Base-by-base conservation (phyloP, 75 land plant genomes). In the Selaginella tamariscina region DNA sequence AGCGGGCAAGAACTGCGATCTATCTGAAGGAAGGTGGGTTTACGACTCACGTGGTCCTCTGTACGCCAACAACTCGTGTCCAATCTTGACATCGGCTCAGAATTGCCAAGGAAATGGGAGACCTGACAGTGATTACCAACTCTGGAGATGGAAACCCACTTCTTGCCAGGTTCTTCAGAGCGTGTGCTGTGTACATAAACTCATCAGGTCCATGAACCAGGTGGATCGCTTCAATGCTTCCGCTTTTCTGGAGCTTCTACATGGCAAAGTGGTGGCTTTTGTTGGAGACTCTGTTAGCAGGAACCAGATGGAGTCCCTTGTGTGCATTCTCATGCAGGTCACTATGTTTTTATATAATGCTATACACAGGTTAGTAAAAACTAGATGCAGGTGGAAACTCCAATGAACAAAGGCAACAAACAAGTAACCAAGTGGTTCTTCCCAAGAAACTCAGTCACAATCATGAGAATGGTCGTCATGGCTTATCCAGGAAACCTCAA, bases 81-180 rank as follows among this genome's bases (percentile, higher is more conserved):
- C 85, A 28, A n/a, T 82, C 1, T 24, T 92, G 0, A 70, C 85
- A 1, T 86, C 82, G 70, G 66, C 76, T 70, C 90, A 89, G 60
- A 86, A 92, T 66, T 92, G 97, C 67, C 87, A 79, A 49, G 85
- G 84, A 28, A 86, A 92, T 79, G 97, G 97, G 32, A 81, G 97
- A 33, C 90, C 95, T 22, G 97, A 92, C 68, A 75, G 74, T 32
- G 86, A 74, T 2, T 92, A 84, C 72, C 77, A 80, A 56, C 77
- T 81, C 62, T 92, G 85, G 85, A 74, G 87, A 69, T 92, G 97
- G 97, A 77, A 81, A 59, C 97, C 97, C 56, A n/a, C 28, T 31
- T 71, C 71, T 20, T 92, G 97, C 79, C 86, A 78, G 27, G 81
- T n/a, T n/a, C n/a, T n/a, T n/a, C n/a, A n/a, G n/a, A n/a, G n/a